phyloP scores from a whole-genome alignment of 371 early-diverging fungal species.

The Coemansia linderi region DNA sequence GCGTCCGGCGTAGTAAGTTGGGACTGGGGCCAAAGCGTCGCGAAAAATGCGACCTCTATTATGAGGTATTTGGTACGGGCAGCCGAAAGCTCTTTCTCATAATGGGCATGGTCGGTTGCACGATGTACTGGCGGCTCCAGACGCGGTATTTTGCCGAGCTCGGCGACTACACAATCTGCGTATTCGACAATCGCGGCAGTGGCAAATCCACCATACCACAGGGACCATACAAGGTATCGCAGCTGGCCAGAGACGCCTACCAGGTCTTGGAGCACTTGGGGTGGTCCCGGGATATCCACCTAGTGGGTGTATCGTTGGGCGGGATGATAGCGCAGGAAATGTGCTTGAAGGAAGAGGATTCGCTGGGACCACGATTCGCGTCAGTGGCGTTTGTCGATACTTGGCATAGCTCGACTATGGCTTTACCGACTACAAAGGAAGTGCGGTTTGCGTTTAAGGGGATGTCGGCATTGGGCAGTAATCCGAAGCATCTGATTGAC shows the following conservation, averaged over 20 bases:
- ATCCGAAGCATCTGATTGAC: conserved; percentile 48
- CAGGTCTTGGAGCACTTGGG: conserved; percentile 65
- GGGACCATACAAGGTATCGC: conserved; percentile 64
- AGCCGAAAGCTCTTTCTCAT: conserved; percentile 64
- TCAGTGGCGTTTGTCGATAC: conserved; percentile 50
- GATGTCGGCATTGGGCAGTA: conserved; percentile 46
- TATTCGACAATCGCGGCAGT: conserved; percentile 81
- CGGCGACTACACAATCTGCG: conserved; percentile 68
- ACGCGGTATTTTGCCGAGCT: conserved; percentile 61
- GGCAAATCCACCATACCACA: conserved; percentile 62
- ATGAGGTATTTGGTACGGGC: conserved; percentile 73
- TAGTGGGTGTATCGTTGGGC: conserved; percentile 70
- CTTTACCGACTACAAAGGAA: conserved; percentile 49
- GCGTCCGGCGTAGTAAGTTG: conserved; percentile 8
- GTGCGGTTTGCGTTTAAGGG: conserved; percentile 47
- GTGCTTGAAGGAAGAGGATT: conserved; percentile 23
- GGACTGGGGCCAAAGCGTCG: conserved; percentile 16
- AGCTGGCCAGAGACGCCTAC: conserved; percentile 71
- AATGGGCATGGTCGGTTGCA: conserved; percentile 61
- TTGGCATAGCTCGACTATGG: conserved; percentile 47
- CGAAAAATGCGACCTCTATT: conserved; percentile 57
- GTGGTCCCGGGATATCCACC: conserved; percentile 65
- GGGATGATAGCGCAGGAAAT: conserved; percentile 74
- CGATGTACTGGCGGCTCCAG: conserved; percentile 58
- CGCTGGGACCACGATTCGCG: conserved; percentile 14